Percentiles rank a stretch among this genome's conserved stretches.
phyloP scores from a whole-genome alignment of 2,329 filamentous ascomycete genomes.

The Alternaria novae-zelandiae region DNA sequence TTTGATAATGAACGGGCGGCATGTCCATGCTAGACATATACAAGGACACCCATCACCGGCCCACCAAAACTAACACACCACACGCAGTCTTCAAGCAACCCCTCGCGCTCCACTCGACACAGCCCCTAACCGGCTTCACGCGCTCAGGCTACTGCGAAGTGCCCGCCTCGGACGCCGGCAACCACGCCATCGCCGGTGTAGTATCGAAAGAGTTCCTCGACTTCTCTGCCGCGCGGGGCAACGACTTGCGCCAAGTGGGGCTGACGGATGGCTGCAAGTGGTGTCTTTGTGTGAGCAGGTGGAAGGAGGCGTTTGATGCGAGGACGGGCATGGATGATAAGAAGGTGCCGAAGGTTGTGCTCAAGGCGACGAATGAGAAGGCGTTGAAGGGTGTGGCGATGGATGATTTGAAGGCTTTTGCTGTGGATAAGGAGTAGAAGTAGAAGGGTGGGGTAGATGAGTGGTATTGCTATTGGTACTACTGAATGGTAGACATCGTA shows the following conservation, averaged over 20 bases:
- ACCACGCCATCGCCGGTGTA: constrained; percentile 65
- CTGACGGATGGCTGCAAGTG: constrained; percentile 66
- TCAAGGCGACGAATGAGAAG: constrained; percentile 61
- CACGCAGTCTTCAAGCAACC: constrained; percentile 32
- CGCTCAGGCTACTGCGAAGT: constrained; percentile 67
- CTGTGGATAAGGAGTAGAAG: constrained; percentile 46
- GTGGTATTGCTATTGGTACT: not conserved
- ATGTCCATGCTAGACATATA: not conserved
- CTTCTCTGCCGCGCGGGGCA: constrained; percentile 64
- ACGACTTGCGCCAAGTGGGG: constrained; percentile 63
- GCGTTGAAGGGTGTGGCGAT: constrained; percentile 57
- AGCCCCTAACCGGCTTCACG: constrained; percentile 66
- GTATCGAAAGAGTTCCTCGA: constrained; percentile 68
- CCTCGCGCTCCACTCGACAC: constrained; percentile 63
- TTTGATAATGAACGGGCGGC: not conserved
- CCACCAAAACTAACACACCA: not conserved
- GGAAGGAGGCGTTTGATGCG: constrained; percentile 66
- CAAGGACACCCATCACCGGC: not conserved
- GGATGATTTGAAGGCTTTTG: constrained; percentile 59
- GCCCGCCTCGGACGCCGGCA: constrained; percentile 61
- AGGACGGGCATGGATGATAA: constrained; percentile 55
- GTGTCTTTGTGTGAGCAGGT: constrained; percentile 67
- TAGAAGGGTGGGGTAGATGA: not conserved
- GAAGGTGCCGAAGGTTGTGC: constrained; percentile 57
- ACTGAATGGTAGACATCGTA: not conserved